Evolutionary conservation across 2,329 filamentous ascomycete genomes (phyloP), one percentile per base, ranked within the genome.

Genomic region (Diaporthe longicolla): DNA sequence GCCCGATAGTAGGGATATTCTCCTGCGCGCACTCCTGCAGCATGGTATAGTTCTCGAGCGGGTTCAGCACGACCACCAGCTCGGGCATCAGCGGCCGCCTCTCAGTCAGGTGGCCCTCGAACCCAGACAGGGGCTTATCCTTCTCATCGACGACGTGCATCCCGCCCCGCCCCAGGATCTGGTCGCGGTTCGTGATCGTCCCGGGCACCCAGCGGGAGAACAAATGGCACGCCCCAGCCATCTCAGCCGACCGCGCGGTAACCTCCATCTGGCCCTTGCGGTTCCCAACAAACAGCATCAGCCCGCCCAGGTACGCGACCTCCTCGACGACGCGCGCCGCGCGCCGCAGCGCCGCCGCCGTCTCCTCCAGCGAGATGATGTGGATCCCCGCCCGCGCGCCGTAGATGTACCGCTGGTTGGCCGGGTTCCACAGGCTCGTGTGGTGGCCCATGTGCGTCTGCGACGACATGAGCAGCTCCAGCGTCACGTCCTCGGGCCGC

Each of bases 201-300:
- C 97, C 97, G 0, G 97, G 94, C 66, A 93, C 95, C 97, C 97
- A 99, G 79, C 95, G 93, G 80, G 94, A 94, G 81, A 98, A 98
- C 45, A 99, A 83, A 82, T 98, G 95, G 81, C 93, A 98, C 2
- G 91, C 95, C 73, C 90, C 89, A 0, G 95, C 91, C 76, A 97
- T 83, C 82, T 93, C 87, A 0, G 97, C 95, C 7, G 96, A 95
- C 76, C 90, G 91, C 21, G 97, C 94, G 1, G 98, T 94, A 70
- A 92, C 89, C 76, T 93, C 89, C 82, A 93, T 93, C 81, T 98
- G 96, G 1, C 94, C 95, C 72, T 90, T 89, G 40, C 96, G 89
- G 7, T 94, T 98, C 58, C 97, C 97, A 0, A 95, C 95, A 80
- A 98, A 98, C 11, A 99, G 89, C 61, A 98, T 93, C 74, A 98